Percentiles rank a stretch among this genome's conserved stretches.
Conservation (phyloP, 345 rosid genomes). For the Geranium rotundifolium region DNA sequence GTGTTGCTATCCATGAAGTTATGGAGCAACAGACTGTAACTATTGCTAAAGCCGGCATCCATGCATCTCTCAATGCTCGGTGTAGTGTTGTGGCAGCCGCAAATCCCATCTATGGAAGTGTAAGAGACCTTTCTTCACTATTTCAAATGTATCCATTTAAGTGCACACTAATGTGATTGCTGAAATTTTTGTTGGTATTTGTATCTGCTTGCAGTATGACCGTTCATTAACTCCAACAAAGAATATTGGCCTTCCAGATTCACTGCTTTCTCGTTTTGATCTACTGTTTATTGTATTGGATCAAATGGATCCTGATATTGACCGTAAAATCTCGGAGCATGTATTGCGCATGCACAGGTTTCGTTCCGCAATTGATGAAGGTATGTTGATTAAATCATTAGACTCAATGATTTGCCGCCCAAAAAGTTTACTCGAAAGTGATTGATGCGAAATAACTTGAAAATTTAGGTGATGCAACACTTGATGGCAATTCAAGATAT, state of each 20-base stretch:
- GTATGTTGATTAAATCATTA: constrained; percentile 21
- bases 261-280: constrained; percentile 97
- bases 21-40: constrained; percentile 99
- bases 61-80: constrained; percentile 95
- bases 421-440: constrained; percentile 8
- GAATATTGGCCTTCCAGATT: constrained; percentile 99
- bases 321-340: constrained; percentile 79
- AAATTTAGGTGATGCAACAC: constrained; percentile 31
- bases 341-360: constrained; percentile 96
- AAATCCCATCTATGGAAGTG: constrained; percentile 98
- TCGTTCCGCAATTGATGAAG: constrained; percentile 63
- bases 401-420: constrained; percentile 2
- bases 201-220: constrained; percentile 60
- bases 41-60: constrained; percentile 97
- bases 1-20: constrained; percentile 98
- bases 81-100: constrained; percentile 99
- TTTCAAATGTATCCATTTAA: neutral
- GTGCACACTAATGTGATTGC: neutral
- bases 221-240: constrained; percentile 96
- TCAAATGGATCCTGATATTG: constrained; percentile 98
- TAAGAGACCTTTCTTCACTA: constrained; percentile 26
- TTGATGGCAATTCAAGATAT: constrained; percentile 50
- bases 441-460: neutral
- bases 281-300: constrained; percentile 88
- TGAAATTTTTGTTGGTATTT: constrained; percentile 7